A percentile compares a stretch with the other conserved stretches of the same genome.
phyloP scores from a whole-genome alignment of 2,329 filamentous ascomycete genomes.

The Apiospora saccharicola region DNA sequence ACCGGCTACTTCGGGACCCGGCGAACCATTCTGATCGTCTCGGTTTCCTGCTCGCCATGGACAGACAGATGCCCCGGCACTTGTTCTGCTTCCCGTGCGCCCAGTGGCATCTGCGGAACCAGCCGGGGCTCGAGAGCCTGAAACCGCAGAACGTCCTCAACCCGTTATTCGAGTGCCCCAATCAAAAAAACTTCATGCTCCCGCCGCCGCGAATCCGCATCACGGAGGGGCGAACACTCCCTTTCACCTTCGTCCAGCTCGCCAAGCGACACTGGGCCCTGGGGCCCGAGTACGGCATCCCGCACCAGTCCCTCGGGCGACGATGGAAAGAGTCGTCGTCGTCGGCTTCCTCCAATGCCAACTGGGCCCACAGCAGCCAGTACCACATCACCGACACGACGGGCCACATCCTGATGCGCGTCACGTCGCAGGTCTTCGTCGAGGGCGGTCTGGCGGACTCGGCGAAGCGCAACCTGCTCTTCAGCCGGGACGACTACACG shows the following conservation, averaged over 20 bases:
- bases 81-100: slow-evolving; percentile 22
- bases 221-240: slow-evolving; percentile 6
- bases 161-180: slow-evolving; percentile 19
- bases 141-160: not conserved
- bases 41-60: slow-evolving; percentile 9
- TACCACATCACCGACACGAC: slow-evolving; percentile 8
- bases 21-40: not conserved
- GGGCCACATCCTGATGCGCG: slow-evolving; percentile 21
- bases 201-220: slow-evolving; percentile 20
- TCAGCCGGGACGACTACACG: slow-evolving; percentile 21
- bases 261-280: slow-evolving; percentile 20
- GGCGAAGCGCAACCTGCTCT: slow-evolving; percentile 21
- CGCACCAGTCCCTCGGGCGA: slow-evolving; percentile 9
- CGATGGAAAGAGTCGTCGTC: slow-evolving; percentile 11
- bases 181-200: not conserved
- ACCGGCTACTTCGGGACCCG: slow-evolving; percentile 13
- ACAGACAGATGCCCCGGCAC: slow-evolving; percentile 10
- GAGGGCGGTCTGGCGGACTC: slow-evolving; percentile 12
- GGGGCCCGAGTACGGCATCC: slow-evolving; percentile 9
- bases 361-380: slow-evolving; percentile 5
- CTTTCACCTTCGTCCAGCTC: slow-evolving; percentile 16
- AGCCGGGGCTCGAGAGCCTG: slow-evolving; percentile 15
- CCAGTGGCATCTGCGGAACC: slow-evolving; percentile 21
- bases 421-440: slow-evolving; percentile 16
- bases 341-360: not conserved